These are phyloP conservation scores for Moricandia moricandioides DNA, from an alignment of 345 rosid species.

Conservation along the genomic window DNA sequence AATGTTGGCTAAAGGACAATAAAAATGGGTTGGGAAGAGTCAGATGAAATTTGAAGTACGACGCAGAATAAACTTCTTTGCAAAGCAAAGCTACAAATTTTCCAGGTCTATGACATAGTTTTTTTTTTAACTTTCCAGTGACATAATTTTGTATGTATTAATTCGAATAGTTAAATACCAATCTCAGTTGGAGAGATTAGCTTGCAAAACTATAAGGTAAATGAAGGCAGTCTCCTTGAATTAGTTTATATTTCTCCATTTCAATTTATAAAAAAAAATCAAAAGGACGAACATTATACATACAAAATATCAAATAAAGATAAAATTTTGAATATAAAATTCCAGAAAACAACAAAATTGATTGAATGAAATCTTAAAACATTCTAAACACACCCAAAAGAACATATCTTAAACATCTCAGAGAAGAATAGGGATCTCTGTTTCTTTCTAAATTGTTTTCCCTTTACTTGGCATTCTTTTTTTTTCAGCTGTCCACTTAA, in stretches of 20 bases:
- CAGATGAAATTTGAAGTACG: not conserved
- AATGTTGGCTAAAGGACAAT: not conserved
- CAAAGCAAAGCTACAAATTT: not conserved
- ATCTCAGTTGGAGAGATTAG: not conserved
- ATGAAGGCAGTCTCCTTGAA: not conserved
- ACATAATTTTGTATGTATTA: not conserved
- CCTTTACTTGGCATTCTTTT: no score
- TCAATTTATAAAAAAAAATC: not conserved
- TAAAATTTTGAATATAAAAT: no score
- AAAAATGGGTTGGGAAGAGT: constrained; percentile 9
- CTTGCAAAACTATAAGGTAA: not conserved
- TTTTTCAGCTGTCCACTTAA: no score
- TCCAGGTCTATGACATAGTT: not conserved
- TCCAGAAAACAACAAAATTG: not conserved
- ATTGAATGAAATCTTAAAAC: no score
- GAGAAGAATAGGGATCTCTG: not conserved
- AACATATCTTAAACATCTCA: not conserved
- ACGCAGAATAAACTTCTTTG: not conserved
- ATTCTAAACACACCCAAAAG: no score
- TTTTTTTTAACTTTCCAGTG: not conserved
- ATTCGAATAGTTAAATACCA: no score
- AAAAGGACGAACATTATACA: not conserved
- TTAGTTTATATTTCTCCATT: not conserved
- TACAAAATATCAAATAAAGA: not conserved
- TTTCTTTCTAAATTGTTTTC: no score